A percentile compares a stretch with the other conserved stretches of the same genome.
These are phyloP conservation scores for Xylaria sp. DNA, from an alignment of 2,329 filamentous ascomycete species.

Conservation along the genomic window DNA sequence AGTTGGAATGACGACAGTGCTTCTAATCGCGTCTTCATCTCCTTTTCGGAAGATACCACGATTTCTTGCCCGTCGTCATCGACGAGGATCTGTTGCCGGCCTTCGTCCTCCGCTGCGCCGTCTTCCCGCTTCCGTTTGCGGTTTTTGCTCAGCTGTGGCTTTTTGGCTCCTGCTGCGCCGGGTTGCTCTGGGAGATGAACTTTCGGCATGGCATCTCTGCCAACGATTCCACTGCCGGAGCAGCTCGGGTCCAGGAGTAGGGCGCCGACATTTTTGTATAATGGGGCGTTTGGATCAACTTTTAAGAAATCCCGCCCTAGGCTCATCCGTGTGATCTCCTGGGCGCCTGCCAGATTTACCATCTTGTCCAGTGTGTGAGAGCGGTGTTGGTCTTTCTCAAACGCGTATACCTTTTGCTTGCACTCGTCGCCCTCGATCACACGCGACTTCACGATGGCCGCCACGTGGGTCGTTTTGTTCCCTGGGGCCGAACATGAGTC, in stretches of 20 bases:
- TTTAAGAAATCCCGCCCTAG: constrained; percentile 84
- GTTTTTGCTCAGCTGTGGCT: constrained; percentile 49
- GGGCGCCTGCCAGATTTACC: constrained; percentile 80
- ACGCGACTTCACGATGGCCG: constrained; percentile 72
- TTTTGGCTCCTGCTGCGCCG: constrained; percentile 51
- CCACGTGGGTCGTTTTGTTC: constrained; percentile 96
- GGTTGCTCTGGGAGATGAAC: constrained; percentile 66
- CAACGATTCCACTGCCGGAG: constrained; percentile 93
- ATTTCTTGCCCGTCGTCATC: constrained; percentile 69
- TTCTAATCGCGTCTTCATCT: constrained; percentile 48
- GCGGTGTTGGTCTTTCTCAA: constrained; percentile 78
- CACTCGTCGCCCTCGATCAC: constrained; percentile 51
- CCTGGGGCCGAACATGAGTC: constrained; percentile 95
- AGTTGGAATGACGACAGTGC: constrained; percentile 81
- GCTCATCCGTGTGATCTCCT: constrained; percentile 73
- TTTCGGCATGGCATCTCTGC: constrained; percentile 80
- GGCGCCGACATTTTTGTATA: constrained; percentile 77
- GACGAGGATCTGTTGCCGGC: constrained; percentile 53
- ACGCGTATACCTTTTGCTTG: constrained; percentile 73
- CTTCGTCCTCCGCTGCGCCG: constrained; percentile 37
- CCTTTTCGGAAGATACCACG: constrained; percentile 62
- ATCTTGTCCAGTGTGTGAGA: constrained; percentile 85
- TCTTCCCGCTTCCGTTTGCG: constrained; percentile 61
- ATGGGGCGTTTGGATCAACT: constrained; percentile 71
- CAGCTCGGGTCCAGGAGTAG: constrained; percentile 94